Conservation (phyloP, 495 filamentous ascomycete genomes). For the Bacidia rubella region DNA sequence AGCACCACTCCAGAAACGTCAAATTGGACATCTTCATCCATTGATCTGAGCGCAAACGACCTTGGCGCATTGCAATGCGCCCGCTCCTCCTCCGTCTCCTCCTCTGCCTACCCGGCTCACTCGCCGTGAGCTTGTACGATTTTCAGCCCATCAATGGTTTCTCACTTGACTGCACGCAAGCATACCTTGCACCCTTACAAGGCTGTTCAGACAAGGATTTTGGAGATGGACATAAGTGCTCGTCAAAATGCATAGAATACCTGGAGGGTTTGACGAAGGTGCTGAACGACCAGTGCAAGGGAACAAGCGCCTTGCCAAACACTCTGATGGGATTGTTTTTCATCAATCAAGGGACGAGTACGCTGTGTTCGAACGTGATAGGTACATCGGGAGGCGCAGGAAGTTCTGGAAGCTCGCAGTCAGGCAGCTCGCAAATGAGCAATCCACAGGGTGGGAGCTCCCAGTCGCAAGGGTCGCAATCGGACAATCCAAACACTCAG, state of each 20-base stretch:
- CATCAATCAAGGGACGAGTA: slow-evolving; percentile 6
- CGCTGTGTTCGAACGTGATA: slow-evolving; percentile 19
- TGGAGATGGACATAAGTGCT: slow-evolving; percentile 17
- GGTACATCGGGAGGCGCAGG: neutral
- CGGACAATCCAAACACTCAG: neutral
- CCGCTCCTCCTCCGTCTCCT: neutral
- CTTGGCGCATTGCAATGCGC: neutral
- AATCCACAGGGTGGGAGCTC: neutral
- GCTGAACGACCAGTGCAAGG: slow-evolving; percentile 19
- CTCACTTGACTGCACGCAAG: slow-evolving; percentile 13
- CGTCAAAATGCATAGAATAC: slow-evolving; percentile 18
- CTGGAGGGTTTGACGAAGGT: slow-evolving; percentile 17
- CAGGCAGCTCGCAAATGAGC: neutral
- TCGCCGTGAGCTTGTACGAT: slow-evolving; percentile 12
- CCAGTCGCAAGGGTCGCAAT: too few relatives aligned
- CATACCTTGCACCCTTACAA: slow-evolving; percentile 18
- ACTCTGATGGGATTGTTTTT: slow-evolving; percentile 23
- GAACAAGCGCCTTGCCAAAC: slow-evolving; percentile 12
- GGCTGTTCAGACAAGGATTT: slow-evolving; percentile 25
- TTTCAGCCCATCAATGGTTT: slow-evolving; percentile 19
- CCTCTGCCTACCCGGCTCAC: neutral
- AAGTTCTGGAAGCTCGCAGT: neutral
- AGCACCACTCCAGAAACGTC: neutral
- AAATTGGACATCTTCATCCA: neutral
- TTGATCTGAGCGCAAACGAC: neutral